phyloP scores from a whole-genome alignment of 169 alveolate species.

The Plasmodium vinckei region DNA sequence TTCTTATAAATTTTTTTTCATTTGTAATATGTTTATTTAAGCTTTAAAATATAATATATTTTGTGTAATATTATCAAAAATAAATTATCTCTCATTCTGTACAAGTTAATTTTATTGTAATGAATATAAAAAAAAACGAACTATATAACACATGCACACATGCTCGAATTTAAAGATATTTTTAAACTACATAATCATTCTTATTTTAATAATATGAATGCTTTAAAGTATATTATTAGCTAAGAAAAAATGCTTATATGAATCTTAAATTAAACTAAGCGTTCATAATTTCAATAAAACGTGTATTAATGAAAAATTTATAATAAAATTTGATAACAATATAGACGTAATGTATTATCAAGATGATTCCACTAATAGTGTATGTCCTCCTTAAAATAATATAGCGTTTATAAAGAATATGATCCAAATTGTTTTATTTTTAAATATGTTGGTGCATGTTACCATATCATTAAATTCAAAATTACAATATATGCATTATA shows the following conservation, averaged over 20 bases:
- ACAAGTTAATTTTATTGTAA: background rate
- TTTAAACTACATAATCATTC: background rate
- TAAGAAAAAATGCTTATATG: constrained; percentile 2
- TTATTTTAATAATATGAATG: background rate
- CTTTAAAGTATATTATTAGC: background rate
- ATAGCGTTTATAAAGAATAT: background rate
- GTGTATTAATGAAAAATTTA: background rate
- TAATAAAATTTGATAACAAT: constrained; percentile 7
- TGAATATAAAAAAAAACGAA: background rate
- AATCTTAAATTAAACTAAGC: background rate
- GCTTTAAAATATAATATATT: background rate
- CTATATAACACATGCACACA: constrained; percentile 1
- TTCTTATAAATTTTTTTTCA: background rate
- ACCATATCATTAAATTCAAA: background rate
- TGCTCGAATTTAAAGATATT: constrained; percentile 3
- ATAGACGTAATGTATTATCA: constrained; percentile 7
- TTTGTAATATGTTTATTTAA: background rate
- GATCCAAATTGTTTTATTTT: background rate
- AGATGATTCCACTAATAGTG: constrained; percentile 22
- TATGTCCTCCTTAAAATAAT: background rate
- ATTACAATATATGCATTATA: background rate
- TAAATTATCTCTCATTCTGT: background rate
- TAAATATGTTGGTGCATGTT: background rate
- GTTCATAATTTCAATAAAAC: background rate
- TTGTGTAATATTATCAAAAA: background rate